Conservation (phyloP, 129 eudicot species). For the Artemisia argyi region DNA sequence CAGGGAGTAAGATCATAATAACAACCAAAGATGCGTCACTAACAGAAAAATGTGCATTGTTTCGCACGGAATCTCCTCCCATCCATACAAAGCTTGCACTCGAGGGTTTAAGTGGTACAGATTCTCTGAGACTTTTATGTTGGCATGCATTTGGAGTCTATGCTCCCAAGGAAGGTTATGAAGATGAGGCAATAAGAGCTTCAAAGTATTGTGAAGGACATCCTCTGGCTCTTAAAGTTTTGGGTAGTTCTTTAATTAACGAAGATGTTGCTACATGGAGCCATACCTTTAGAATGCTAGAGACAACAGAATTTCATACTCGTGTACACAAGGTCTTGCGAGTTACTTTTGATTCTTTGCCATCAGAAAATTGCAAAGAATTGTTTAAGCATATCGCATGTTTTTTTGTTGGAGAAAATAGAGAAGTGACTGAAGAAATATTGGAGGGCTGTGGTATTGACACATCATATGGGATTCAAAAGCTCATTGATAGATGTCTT, state of each 20-base stretch:
- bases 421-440: neutral
- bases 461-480: slow-evolving; percentile 19
- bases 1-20: slow-evolving; percentile 32
- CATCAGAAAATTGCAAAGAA: neutral
- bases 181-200: neutral
- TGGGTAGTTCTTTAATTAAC: slow-evolving; percentile 24
- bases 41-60: slow-evolving; percentile 10
- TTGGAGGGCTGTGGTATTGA: neutral
- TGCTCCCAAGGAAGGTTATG: slow-evolving; percentile 2
- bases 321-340: neutral
- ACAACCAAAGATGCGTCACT: slow-evolving; percentile 22
- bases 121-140: slow-evolving; percentile 5
- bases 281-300: slow-evolving; percentile 11
- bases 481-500: slow-evolving; percentile 23
- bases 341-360: slow-evolving; percentile 10
- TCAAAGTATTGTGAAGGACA: slow-evolving; percentile 28
- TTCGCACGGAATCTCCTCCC: neutral
- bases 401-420: slow-evolving; percentile 2
- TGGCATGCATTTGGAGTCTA: slow-evolving; percentile 1
- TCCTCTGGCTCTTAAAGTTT: slow-evolving; percentile 31
- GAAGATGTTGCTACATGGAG: slow-evolving; percentile 17
- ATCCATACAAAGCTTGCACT: slow-evolving; percentile 6
- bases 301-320: neutral
- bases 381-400: slow-evolving; percentile 4
- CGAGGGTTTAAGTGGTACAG: neutral